These are phyloP conservation scores for Malania oleifera DNA, from an alignment of 164 flowering plant species.

Conservation along the genomic window DNA sequence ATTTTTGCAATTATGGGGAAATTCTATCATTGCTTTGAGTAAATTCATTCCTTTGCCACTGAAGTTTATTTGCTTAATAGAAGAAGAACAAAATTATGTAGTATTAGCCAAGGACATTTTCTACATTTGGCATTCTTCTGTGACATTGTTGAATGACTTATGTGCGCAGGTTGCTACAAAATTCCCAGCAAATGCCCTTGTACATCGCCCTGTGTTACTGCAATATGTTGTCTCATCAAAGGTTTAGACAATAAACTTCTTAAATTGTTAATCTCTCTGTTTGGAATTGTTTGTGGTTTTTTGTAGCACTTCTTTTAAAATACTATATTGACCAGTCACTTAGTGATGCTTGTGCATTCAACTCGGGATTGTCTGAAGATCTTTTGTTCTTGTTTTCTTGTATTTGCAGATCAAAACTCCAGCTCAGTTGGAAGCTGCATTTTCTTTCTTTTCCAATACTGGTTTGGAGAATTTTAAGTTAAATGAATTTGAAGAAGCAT, in stretches of 20 bases:
- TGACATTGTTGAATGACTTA: neutral
- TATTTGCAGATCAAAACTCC: slow-evolving; percentile 70
- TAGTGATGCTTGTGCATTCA: no score
- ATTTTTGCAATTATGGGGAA: no score
- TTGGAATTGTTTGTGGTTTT: no score
- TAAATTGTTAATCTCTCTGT: neutral
- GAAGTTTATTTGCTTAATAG: no score
- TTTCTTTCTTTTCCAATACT: slow-evolving; percentile 41
- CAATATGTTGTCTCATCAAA: slow-evolving; percentile 56
- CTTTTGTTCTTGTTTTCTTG: neutral
- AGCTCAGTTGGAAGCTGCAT: slow-evolving; percentile 88
- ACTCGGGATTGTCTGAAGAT: no score
- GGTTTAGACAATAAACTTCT: slow-evolving; percentile 31
- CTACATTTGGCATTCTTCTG: no score
- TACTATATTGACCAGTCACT: neutral
- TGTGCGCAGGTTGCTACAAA: slow-evolving; percentile 74
- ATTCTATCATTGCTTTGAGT: no score
- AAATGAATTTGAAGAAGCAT: slow-evolving; percentile 78
- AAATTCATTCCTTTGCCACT: no score
- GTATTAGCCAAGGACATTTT: no score
- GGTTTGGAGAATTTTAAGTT: slow-evolving; percentile 47
- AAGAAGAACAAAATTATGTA: no score
- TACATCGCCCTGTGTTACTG: slow-evolving; percentile 68
- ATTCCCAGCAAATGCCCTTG: slow-evolving; percentile 85
- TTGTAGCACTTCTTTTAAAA: neutral